phyloP scores from a whole-genome alignment of 495 filamentous ascomycete species.

The Neurospora tetraspora region DNA sequence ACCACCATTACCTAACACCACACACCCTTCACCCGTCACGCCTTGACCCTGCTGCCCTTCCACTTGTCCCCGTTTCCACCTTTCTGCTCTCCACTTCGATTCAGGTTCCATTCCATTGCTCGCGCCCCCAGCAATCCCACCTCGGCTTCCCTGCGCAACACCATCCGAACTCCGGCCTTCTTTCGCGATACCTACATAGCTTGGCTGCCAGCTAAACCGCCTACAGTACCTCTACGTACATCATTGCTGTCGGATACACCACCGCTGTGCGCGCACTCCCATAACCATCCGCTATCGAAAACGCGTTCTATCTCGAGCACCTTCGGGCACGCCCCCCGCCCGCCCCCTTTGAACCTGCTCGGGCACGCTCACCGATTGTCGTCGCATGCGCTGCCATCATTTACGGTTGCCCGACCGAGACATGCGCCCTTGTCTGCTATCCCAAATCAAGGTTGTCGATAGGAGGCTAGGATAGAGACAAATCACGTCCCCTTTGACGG shows the following conservation, averaged over 20 bases:
- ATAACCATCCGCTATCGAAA: neutral
- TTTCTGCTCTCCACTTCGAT: neutral
- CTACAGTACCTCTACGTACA: neutral
- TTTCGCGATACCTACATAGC: neutral
- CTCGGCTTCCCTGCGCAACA: conserved; percentile 17
- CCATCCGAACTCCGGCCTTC: conserved; percentile 1
- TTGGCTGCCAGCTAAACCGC: neutral
- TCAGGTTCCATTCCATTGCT: conserved; percentile 13
- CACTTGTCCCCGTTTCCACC: neutral
- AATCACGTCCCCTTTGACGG: neutral
- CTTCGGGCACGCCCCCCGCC: neutral
- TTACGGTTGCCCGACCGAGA: conserved; percentile 14
- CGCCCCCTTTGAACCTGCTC: neutral
- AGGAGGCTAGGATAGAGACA: conserved; percentile 20
- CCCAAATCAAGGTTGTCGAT: conserved; percentile 17
- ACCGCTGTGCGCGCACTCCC: neutral
- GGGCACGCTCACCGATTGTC: neutral
- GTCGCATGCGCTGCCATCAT: conserved; percentile 10
- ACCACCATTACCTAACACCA: neutral
- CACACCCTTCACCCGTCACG: neutral
- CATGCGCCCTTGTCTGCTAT: conserved; percentile 21
- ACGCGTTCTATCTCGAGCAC: neutral
- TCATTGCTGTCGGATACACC: neutral
- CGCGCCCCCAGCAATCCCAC: conserved; percentile 20
- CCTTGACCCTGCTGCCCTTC: conserved; percentile 11